phyloP scores from a whole-genome alignment of 83 land plant species.

The Thuja plicata region DNA sequence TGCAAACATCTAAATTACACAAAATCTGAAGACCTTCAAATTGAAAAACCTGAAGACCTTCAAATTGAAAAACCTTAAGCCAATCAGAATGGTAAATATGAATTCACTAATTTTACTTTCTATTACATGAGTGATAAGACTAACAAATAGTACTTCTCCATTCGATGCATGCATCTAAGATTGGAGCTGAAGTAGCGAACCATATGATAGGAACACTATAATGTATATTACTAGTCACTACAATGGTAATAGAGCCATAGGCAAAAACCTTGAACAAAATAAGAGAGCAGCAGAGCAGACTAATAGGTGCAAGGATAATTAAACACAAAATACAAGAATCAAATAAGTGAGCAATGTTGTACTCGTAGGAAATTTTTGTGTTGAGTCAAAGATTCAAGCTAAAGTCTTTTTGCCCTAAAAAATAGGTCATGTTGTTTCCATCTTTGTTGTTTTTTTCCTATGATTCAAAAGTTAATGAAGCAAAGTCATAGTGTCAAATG shows the following conservation, averaged over 20 bases:
- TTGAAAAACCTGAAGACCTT: neutral
- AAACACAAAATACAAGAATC: neutral
- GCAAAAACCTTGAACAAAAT: neutral
- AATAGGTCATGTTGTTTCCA: no score
- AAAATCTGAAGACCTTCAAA: neutral
- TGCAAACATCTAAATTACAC: neutral
- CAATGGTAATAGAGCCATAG: neutral
- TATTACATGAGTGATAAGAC: neutral
- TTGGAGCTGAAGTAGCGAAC: neutral
- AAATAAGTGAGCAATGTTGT: neutral
- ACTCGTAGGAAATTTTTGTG: no score
- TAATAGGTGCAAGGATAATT: no score
- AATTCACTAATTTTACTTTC: neutral
- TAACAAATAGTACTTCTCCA: neutral
- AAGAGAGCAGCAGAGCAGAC: no score
- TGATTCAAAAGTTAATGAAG: no score
- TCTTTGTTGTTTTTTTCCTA: no score
- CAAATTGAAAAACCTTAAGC: neutral
- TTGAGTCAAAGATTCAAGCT: no score
- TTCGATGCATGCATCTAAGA: neutral
- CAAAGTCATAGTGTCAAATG: no score
- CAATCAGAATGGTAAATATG: neutral
- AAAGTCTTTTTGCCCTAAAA: no score
- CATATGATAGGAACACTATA: neutral
- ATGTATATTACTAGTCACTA: neutral